phyloP scores from a whole-genome alignment of 2,329 filamentous ascomycete species.

The Fusarium nygamai region DNA sequence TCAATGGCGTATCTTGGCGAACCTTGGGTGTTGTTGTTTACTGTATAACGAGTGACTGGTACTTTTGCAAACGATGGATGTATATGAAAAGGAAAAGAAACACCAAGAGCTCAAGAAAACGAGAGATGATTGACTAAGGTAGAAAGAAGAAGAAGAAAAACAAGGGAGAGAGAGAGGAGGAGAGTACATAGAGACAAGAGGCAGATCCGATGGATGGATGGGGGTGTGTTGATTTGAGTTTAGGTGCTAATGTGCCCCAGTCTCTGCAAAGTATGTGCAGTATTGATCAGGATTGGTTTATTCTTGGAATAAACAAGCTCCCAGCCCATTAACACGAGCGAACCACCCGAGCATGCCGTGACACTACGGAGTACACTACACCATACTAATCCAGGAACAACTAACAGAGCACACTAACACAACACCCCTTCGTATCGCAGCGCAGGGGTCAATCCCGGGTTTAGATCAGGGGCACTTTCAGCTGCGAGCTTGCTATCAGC shows the following conservation, averaged over 20 bases:
- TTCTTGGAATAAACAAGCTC: slow-evolving; percentile 21
- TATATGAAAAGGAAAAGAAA: slow-evolving; percentile 9
- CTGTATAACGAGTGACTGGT: slow-evolving; percentile 26
- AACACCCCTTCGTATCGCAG: slow-evolving; percentile 23
- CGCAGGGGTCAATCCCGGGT: slow-evolving; percentile 12
- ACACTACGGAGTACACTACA: not conserved
- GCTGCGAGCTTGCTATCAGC: slow-evolving; percentile 24
- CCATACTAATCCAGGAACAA: slow-evolving; percentile 4
- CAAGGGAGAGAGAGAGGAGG: slow-evolving; percentile 18
- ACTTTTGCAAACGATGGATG: not conserved
- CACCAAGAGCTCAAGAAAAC: slow-evolving; percentile 21
- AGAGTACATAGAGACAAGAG: not conserved
- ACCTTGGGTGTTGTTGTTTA: slow-evolving; percentile 2
- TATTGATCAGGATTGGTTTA: slow-evolving; percentile 7
- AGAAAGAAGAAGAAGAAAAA: not conserved
- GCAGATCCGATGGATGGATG: not conserved
- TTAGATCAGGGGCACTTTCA: slow-evolving; percentile 35
- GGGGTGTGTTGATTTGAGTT: slow-evolving; percentile 27
- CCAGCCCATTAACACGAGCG: not conserved
- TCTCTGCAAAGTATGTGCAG: slow-evolving; percentile 17
- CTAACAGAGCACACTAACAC: not conserved
- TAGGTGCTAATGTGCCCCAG: slow-evolving; percentile 1
- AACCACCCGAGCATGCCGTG: slow-evolving; percentile 7
- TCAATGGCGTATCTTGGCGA: slow-evolving; percentile 10
- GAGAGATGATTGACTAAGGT: slow-evolving; percentile 17